Evolutionary conservation across 2,329 filamentous ascomycete species (phyloP).

Genomic region (Phialemoniopsis sp.): DNA sequence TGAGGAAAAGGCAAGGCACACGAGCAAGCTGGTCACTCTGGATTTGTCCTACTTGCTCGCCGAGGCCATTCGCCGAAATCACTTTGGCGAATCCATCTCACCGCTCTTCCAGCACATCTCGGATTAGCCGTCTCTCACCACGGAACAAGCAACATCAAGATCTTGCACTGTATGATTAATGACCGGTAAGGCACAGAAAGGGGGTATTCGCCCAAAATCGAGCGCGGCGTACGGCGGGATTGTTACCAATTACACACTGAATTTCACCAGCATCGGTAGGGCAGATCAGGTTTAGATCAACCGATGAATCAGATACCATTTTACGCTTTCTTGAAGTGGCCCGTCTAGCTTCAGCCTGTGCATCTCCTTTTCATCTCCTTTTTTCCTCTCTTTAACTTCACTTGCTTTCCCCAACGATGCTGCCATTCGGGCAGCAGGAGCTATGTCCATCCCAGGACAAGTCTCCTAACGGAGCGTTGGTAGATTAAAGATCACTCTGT

Average conservation of each 20-base stretch:
- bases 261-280: no score
- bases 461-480: conserved; percentile 83
- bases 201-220: no score
- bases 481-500: conserved; percentile 41
- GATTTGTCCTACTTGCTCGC: conserved; percentile 84
- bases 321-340: conserved; percentile 3
- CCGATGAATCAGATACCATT: background rate
- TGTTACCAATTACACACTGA: no score
- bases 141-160: no score
- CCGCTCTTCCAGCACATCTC: conserved; percentile 64
- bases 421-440: conserved; percentile 69
- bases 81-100: conserved; percentile 85
- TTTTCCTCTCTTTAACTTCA: conserved; percentile 4
- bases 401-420: conserved; percentile 59
- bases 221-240: no score
- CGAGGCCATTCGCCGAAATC: conserved; percentile 92
- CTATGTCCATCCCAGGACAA: conserved; percentile 63
- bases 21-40: conserved; percentile 81
- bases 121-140: conserved; percentile 29
- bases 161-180: no score
- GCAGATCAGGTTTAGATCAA: background rate
- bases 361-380: conserved; percentile 10
- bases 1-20: conserved; percentile 63
- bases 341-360: background rate
- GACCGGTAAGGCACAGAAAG: no score